phyloP scores from a whole-genome alignment of 805 yeast genomes.

The Candida pini region DNA sequence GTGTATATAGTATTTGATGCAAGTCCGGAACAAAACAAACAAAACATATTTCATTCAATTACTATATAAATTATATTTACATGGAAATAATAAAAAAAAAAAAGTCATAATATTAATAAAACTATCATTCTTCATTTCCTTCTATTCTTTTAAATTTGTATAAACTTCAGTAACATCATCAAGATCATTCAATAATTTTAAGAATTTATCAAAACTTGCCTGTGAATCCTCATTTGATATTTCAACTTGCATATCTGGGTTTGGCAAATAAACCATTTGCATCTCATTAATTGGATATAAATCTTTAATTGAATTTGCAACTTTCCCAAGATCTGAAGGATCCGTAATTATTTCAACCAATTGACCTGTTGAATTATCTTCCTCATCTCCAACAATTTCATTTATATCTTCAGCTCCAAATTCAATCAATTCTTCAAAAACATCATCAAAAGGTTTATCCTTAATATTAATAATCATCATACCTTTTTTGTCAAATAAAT shows the following conservation, averaged over 20 bases:
- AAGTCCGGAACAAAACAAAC: not conserved
- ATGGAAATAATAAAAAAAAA: no score
- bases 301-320: conserved; percentile 53
- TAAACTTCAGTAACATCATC: conserved; percentile 81
- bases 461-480: conserved; percentile 49
- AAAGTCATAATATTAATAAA: conserved; percentile 3
- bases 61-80: no score
- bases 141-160: conserved; percentile 50
- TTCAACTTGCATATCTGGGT: conserved; percentile 51
- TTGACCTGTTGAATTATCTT: conserved; percentile 17
- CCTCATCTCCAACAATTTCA: conserved; percentile 21
- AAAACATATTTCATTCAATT: no score
- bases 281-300: conserved; percentile 63
- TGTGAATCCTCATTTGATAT: conserved; percentile 48
- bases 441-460: conserved; percentile 44
- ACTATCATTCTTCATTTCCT: conserved; percentile 1
- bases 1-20: not conserved
- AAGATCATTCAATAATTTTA: conserved; percentile 61
- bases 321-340: conserved; percentile 53
- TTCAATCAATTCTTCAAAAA: conserved; percentile 73
- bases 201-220: conserved; percentile 50
- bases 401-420: conserved; percentile 71
- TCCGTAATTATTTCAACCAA: conserved; percentile 54
- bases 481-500: conserved; percentile 75
- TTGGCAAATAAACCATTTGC: conserved; percentile 63